Percentiles rank a stretch among this genome's conserved stretches.
Evolutionary conservation across 2,329 filamentous ascomycete genomes (phyloP).

Genomic region (Sphaerulina populicola): DNA sequence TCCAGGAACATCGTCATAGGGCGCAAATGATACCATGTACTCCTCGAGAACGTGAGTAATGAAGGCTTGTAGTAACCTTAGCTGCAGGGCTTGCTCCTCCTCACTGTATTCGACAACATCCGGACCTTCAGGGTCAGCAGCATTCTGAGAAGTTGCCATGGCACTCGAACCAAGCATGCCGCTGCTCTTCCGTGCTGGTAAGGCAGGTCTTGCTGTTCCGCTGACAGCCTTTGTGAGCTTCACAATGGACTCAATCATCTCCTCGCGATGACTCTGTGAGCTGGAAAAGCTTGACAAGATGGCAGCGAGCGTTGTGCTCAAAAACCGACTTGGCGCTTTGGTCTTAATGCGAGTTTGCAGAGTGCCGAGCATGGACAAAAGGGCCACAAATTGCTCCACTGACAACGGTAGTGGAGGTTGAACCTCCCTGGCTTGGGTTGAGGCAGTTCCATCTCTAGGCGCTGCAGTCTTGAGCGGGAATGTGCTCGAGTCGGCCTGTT

Average conservation of each 20-base stretch:
- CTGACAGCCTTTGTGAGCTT: constrained; percentile 63
- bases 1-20: constrained; percentile 42
- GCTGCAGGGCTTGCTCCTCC: constrained; percentile 54
- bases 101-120: constrained; percentile 35
- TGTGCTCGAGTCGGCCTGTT: constrained; percentile 23
- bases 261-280: constrained; percentile 48
- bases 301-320: constrained; percentile 67
- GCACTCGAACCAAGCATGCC: constrained; percentile 23
- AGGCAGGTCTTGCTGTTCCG: constrained; percentile 56
- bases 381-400: constrained; percentile 54
- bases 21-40: constrained; percentile 52
- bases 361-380: constrained; percentile 64
- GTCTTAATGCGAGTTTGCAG: constrained; percentile 68
- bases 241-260: constrained; percentile 61
- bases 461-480: constrained; percentile 27
- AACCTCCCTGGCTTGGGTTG: constrained; percentile 28
- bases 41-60: constrained; percentile 69
- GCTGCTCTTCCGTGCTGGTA: constrained; percentile 51
- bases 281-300: constrained; percentile 59
- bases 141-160: constrained; percentile 27
- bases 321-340: constrained; percentile 67
- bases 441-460: constrained; percentile 10
- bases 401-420: constrained; percentile 34
- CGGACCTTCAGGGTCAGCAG: constrained; percentile 51
- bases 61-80: constrained; percentile 63